Evolutionary conservation across 1,284 basidiomycete species (phyloP).

Genomic region (Apiotrichum mycotoxinovorans): DNA sequence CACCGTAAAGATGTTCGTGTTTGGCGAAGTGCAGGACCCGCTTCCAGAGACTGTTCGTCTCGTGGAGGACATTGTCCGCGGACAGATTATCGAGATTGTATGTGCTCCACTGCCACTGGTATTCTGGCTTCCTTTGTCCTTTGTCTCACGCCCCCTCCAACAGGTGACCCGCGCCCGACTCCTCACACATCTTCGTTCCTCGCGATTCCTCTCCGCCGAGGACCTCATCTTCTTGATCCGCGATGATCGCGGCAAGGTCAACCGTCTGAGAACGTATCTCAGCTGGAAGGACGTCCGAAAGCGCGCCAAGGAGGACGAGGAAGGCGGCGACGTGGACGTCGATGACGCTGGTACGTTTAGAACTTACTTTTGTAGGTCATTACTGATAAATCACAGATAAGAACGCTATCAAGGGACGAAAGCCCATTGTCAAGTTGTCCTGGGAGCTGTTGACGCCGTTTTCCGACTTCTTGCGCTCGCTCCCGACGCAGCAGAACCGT

Average conservation of each 20-base stretch:
- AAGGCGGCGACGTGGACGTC: constrained; percentile 67
- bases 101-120: constrained; percentile 35
- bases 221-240: constrained; percentile 96
- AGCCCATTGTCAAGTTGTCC: constrained; percentile 89
- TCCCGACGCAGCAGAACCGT: constrained; percentile 37
- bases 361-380: not conserved
- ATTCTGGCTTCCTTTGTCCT: too few relatives aligned
- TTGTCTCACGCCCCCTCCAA: not conserved
- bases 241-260: constrained; percentile 90
- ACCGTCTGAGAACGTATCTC: constrained; percentile 87
- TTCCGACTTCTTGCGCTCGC: constrained; percentile 66
- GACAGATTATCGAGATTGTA: constrained; percentile 89
- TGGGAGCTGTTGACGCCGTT: constrained; percentile 95
- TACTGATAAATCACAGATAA: constrained; percentile 60
- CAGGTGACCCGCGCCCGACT: constrained; percentile 87
- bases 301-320: constrained; percentile 78
- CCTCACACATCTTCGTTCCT: constrained; percentile 74
- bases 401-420: constrained; percentile 76
- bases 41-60: constrained; percentile 81
- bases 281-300: constrained; percentile 98
- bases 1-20: constrained; percentile 93
- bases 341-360: constrained; percentile 31
- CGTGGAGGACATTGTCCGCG: constrained; percentile 92
- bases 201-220: constrained; percentile 81
- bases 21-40: constrained; percentile 90